These are phyloP conservation scores for Angophora floribunda DNA, from an alignment of 345 rosid genomes.

Conservation along the genomic window DNA sequence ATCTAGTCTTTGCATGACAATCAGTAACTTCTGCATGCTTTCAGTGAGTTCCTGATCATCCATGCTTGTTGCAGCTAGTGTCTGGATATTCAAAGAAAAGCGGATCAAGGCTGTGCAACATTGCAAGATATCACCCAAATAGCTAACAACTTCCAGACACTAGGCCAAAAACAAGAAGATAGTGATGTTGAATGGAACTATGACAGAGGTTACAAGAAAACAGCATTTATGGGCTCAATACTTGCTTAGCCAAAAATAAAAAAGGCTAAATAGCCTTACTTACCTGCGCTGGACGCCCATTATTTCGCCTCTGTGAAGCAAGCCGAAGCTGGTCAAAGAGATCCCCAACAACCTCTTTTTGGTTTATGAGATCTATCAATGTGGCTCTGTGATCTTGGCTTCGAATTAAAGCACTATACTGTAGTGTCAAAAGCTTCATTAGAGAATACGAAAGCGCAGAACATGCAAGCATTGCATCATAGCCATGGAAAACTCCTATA, in stretches of 20 bases:
- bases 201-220: background rate
- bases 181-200: background rate
- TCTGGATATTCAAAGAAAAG: constrained; percentile 24
- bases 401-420: constrained; percentile 74
- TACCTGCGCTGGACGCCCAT: constrained; percentile 91
- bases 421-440: constrained; percentile 10
- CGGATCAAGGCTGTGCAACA: background rate
- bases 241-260: background rate
- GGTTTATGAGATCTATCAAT: constrained; percentile 77
- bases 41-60: constrained; percentile 78
- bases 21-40: constrained; percentile 84
- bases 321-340: constrained; percentile 92
- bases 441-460: background rate
- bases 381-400: constrained; percentile 58
- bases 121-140: background rate
- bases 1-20: constrained; percentile 95
- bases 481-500: background rate
- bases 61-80: constrained; percentile 86
- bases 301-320: constrained; percentile 67
- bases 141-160: background rate
- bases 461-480: background rate
- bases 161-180: background rate
- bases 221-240: background rate
- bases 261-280: background rate
- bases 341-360: constrained; percentile 84